Conservation (phyloP, 306 rosid species). For the Ormosia emarginata region DNA sequence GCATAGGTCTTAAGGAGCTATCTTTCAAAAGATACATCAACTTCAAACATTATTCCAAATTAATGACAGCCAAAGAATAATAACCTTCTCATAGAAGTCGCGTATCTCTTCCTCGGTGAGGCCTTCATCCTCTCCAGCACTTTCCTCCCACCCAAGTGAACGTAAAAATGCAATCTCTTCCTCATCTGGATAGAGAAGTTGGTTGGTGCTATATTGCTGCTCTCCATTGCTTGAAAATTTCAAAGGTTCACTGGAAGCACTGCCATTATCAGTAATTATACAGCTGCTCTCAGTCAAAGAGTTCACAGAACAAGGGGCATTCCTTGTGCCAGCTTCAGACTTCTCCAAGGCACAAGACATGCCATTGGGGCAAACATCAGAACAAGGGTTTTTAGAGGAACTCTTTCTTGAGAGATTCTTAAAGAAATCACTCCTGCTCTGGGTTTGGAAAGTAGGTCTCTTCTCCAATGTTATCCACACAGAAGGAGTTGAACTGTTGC, state of each 20-base stretch:
- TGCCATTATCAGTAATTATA: not conserved
- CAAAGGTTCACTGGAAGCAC: not conserved
- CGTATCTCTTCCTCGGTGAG: slow-evolving; percentile 38
- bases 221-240: slow-evolving; percentile 22
- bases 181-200: slow-evolving; percentile 17
- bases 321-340: slow-evolving; percentile 10
- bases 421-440: slow-evolving; percentile 38
- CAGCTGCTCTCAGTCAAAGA: not conserved
- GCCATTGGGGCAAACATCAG: not conserved
- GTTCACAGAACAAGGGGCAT: not conserved
- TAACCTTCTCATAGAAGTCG: slow-evolving; percentile 32
- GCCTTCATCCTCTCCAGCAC: slow-evolving; percentile 27
- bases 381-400: not conserved
- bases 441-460: slow-evolving; percentile 28
- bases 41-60: not conserved
- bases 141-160: slow-evolving; percentile 45
- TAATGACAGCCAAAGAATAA: not conserved
- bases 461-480: slow-evolving; percentile 18
- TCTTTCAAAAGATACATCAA: not conserved
- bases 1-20: not conserved
- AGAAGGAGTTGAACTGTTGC: slow-evolving; percentile 22
- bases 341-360: not conserved
- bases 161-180: slow-evolving; percentile 38
- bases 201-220: not conserved
- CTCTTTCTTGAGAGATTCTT: slow-evolving; percentile 32